phyloP scores from a whole-genome alignment of 768 basidiomycete species.

The Leccinum rimulosum region DNA sequence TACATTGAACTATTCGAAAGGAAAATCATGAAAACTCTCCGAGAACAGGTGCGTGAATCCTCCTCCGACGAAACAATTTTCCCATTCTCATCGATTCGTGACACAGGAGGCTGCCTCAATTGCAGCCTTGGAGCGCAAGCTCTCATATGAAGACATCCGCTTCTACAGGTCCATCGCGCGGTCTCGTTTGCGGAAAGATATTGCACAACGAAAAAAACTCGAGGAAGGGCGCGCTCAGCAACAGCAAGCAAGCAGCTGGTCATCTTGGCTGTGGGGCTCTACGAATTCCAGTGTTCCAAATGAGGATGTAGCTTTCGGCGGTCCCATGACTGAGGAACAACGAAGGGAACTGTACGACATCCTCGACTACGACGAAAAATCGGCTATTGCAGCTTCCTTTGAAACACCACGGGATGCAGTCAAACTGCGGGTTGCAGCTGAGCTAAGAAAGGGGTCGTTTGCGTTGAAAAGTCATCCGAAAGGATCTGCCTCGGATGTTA shows the following conservation, averaged over 20 bases:
- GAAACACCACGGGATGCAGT: slow-evolving; percentile 77
- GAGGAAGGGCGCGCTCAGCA: slow-evolving; percentile 67
- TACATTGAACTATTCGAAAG: slow-evolving; percentile 87
- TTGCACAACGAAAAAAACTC: slow-evolving; percentile 59
- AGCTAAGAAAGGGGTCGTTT: slow-evolving; percentile 86
- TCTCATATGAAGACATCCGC: slow-evolving; percentile 92
- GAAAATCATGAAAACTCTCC: slow-evolving; percentile 54
- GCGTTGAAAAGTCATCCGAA: slow-evolving; percentile 76
- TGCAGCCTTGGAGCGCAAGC: slow-evolving; percentile 71
- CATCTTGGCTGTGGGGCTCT: slow-evolving; percentile 85
- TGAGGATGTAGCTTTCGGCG: slow-evolving; percentile 58
- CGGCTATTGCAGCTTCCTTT: slow-evolving; percentile 65
- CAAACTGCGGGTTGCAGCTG: slow-evolving; percentile 69
- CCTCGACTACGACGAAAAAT: slow-evolving; percentile 89
- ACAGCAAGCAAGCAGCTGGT: slow-evolving; percentile 56
- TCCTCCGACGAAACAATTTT: not conserved
- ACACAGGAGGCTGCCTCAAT: slow-evolving; percentile 52
- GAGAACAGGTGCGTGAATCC: slow-evolving; percentile 49
- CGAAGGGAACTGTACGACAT: slow-evolving; percentile 85
- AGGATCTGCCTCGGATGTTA: slow-evolving; percentile 60
- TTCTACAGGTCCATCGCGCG: slow-evolving; percentile 96
- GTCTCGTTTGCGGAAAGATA: slow-evolving; percentile 83
- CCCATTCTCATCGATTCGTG: not conserved
- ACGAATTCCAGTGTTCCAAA: slow-evolving; percentile 35
- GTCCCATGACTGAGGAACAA: slow-evolving; percentile 85